A percentile compares a stretch with the other conserved stretches of the same genome.
phyloP scores from a whole-genome alignment of 768 basidiomycete genomes.

The Mycena pura region DNA sequence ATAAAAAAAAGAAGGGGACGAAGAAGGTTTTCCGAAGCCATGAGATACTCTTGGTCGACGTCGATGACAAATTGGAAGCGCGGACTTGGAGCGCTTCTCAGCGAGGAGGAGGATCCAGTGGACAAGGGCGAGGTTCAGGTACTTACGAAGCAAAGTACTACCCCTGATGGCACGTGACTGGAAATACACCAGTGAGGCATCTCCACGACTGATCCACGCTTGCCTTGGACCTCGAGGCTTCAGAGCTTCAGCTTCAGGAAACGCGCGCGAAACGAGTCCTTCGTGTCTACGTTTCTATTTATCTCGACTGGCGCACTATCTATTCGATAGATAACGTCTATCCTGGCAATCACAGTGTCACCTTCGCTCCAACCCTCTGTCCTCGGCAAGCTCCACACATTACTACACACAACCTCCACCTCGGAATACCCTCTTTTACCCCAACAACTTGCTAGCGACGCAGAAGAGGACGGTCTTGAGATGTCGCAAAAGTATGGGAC shows the following conservation, averaged over 20 bases:
- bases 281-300: slow-evolving; percentile 14
- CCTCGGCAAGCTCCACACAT: slow-evolving; percentile 4
- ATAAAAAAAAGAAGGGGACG: no score
- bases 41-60: no score
- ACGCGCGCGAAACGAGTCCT: neutral
- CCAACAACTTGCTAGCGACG: neutral
- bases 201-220: neutral
- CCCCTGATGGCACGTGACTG: no score
- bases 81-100: no score
- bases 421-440: slow-evolving; percentile 12
- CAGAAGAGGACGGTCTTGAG: slow-evolving; percentile 45
- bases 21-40: no score
- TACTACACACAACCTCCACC: slow-evolving; percentile 6
- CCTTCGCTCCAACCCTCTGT: slow-evolving; percentile 15
- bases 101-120: no score
- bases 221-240: neutral
- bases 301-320: slow-evolving; percentile 11
- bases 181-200: no score
- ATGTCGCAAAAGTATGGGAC: slow-evolving; percentile 78
- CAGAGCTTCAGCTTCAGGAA: no score
- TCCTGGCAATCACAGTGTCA: no score
- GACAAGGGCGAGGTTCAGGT: no score
- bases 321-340: slow-evolving; percentile 4
- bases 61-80: no score
- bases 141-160: no score